These are phyloP conservation scores for Apiospora malaysiana DNA, from an alignment of 2,329 filamentous ascomycete genomes.

Conservation along the genomic window DNA sequence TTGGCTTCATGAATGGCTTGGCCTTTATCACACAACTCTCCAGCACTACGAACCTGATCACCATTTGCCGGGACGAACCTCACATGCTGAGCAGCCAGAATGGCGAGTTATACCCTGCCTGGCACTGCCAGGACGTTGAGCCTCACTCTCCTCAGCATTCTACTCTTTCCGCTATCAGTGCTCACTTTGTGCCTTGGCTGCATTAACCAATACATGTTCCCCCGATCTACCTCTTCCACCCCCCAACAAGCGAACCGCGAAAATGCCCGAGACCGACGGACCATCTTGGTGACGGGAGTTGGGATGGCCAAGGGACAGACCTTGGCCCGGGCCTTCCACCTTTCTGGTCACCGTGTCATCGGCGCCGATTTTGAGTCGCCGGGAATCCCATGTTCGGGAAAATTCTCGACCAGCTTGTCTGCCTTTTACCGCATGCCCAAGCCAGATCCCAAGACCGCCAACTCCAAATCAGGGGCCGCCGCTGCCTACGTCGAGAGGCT, in stretches of 20 bases:
- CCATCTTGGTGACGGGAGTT: slow-evolving; percentile 74
- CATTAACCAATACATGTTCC: slow-evolving; percentile 15
- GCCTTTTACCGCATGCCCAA: slow-evolving; percentile 57
- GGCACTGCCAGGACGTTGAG: slow-evolving; percentile 26
- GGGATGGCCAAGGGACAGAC: slow-evolving; percentile 74
- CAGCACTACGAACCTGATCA: not conserved
- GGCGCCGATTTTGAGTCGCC: slow-evolving; percentile 68
- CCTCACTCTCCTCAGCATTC: slow-evolving; percentile 29
- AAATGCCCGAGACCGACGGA: slow-evolving; percentile 37
- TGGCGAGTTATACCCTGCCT: not conserved
- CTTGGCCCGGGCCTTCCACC: slow-evolving; percentile 69
- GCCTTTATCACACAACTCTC: not conserved
- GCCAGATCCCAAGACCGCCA: slow-evolving; percentile 27
- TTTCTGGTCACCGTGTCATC: slow-evolving; percentile 71
- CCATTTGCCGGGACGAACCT: not conserved
- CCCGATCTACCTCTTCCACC: not conserved
- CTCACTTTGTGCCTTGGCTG: slow-evolving; percentile 7
- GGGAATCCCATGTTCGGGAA: slow-evolving; percentile 56
- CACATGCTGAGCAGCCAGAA: not conserved
- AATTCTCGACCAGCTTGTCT: slow-evolving; percentile 62
- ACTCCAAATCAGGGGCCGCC: slow-evolving; percentile 26
- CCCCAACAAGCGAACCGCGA: not conserved
- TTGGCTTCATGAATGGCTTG: not conserved
- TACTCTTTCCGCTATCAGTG: slow-evolving; percentile 30
- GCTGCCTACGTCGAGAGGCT: slow-evolving; percentile 62